Evolutionary conservation across 2,329 filamentous ascomycete species (phyloP), one percentile per base, ranked within the genome.

Genomic region (Ceratocystis huliohia): DNA sequence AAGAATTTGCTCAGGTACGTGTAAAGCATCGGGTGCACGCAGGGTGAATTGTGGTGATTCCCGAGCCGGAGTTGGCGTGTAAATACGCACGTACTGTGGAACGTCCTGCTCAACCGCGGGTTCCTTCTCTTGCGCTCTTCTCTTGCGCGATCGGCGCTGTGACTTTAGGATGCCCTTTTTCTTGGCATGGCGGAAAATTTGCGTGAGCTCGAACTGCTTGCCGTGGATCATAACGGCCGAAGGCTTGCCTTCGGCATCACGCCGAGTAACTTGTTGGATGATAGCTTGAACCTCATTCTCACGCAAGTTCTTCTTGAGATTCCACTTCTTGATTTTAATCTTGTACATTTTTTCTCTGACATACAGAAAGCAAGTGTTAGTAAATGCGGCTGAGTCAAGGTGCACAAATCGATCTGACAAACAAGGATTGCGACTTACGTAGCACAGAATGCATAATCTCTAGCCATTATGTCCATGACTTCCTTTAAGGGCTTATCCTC

Each of bases 281-380:
- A 68, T 68, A 3, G 66, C 66, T 22, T 68, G 64, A 25, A 68
- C 66, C 56, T 68, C 66, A 20, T 56, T 66, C 45, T 68, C 66
- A 28, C 66, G 66, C 20, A 68, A 15, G 28, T 68, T 68, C 64
- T 68, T 68, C 50, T 66, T 65, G 57, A 68, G 64, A 53, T 68
- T 68, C 66, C 66, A 68, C 50, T 68, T 68, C 37, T 68, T 68
- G 50, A 68, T 68, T 46, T 68, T 68, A 41, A 68, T 68, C 61
- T 68, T 68, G 64, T 68, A 68, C 66, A 68, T 68, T 64, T 68
- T 68, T 46, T 68, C 66, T 8, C 66, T 67, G 28, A 28, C n/a
- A n/a, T 57, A n/a, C 13, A 59, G 37, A 41, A 41, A 41, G 37
- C 37, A 41, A 41, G 10, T n/a, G 56, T 59, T 37, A 59, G 56